Evolutionary conservation across 495 filamentous ascomycete species (phyloP), one percentile per base, ranked within the genome.

Genomic region (Lindgomyces ingoldianus): DNA sequence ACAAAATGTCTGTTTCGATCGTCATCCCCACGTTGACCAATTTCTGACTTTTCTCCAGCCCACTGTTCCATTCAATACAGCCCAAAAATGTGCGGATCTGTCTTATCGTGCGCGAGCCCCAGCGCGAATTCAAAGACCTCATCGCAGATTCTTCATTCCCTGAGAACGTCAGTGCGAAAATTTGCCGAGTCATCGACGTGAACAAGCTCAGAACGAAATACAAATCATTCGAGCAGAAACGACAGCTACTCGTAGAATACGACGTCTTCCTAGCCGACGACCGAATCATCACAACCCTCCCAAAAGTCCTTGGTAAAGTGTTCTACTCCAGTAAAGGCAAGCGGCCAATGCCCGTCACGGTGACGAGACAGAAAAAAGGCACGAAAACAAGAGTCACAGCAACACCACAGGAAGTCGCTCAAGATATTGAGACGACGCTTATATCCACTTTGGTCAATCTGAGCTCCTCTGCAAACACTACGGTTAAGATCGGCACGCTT

Each of bases 241-340:
- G 94, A 47, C 90, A 93, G 74, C 81, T 98, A n/a, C 81, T 86
- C 51, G 79, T 83, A 49, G 90, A 95, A 64, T 88, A 96, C 76
- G 89, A 91, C 73, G 76, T 96, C 44, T 96, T 97, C 79, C 80
- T 97, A 26, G 91, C 86, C 26, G 92, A 98, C 74, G 88, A 93
- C 70, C 80, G 91, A 21, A 87, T 96, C 59, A 79, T 91, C 62
- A 89, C 85, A 61, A 83, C 82, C 61, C 80, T 97, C n/a, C 89
- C 91, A 18, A 81, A 81, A 24, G 77, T 85, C 1, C 84, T 98
- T 0, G 94, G 93, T 45, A 96, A 95, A 77, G 84, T 83, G 0
- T 96, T 98, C 79, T 96, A 91, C 84, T 84, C 88, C 74, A 75
- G 70, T 25, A 86, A 83, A 8, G 82, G 81, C 71, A 97, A 97